These are phyloP conservation scores for Gamsiella multidivaricata DNA, from an alignment of 192 early-diverging fungal genomes.

Conservation along the genomic window DNA sequence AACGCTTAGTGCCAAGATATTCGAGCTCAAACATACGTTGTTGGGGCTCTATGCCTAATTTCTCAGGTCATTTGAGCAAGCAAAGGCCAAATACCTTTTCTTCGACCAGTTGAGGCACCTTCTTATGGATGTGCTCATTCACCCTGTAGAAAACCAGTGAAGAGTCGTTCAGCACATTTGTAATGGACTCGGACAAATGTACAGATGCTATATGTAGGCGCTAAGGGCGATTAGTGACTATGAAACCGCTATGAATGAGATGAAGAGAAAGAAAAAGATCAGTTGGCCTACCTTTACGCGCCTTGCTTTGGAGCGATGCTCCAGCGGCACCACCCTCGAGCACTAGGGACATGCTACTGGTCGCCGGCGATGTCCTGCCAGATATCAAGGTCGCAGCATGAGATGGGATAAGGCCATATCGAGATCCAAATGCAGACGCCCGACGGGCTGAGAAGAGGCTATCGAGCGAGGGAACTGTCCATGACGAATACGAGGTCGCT, in stretches of 20 bases:
- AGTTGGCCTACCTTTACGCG: slow-evolving; percentile 25
- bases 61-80: background rate
- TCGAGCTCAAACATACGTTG: too few species aligned
- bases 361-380: slow-evolving; percentile 25
- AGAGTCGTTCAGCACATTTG: slow-evolving; percentile 26
- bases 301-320: slow-evolving; percentile 23
- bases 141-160: slow-evolving; percentile 43
- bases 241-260: background rate
- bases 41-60: background rate
- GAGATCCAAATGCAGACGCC: slow-evolving; percentile 20
- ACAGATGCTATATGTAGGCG: slow-evolving; percentile 20
- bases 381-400: background rate
- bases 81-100: slow-evolving; percentile 26
- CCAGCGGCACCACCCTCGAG: slow-evolving; percentile 25
- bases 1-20: background rate
- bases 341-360: slow-evolving; percentile 33
- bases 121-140: slow-evolving; percentile 49
- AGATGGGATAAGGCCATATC: slow-evolving; percentile 15
- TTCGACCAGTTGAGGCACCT: slow-evolving; percentile 37
- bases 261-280: background rate
- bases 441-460: slow-evolving; percentile 24
- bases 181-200: slow-evolving; percentile 39
- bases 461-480: slow-evolving; percentile 43
- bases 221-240: background rate
- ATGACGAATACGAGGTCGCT: slow-evolving; percentile 12